These are phyloP conservation scores for Clavaria fumosa DNA, from an alignment of 768 basidiomycete species.

Conservation along the genomic window DNA sequence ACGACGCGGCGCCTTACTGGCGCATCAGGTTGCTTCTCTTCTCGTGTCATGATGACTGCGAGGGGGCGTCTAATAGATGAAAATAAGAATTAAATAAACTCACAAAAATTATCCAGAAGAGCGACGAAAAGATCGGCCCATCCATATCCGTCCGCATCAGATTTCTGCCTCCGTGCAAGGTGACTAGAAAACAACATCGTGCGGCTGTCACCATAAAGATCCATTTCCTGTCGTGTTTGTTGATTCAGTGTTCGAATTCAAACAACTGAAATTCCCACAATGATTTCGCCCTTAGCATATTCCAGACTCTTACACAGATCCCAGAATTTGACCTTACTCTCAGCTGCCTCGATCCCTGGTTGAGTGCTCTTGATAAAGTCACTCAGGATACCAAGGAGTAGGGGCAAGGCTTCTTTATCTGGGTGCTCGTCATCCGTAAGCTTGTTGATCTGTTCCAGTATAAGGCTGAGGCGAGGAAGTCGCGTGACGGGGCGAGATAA, in stretches of 20 bases:
- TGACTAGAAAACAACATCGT: conserved; percentile 54
- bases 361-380: conserved; percentile 74
- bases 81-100: conserved; percentile 13
- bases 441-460: conserved; percentile 57
- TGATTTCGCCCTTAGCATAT: conserved; percentile 67
- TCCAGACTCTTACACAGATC: conserved; percentile 59
- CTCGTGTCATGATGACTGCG: conserved; percentile 50
- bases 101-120: conserved; percentile 66
- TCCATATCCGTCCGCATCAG: conserved; percentile 49
- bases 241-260: neutral
- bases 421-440: conserved; percentile 57
- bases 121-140: conserved; percentile 59
- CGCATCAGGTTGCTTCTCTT: conserved; percentile 38
- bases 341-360: conserved; percentile 84
- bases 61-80: conserved; percentile 1
- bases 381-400: conserved; percentile 50
- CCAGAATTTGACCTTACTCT: conserved; percentile 82
- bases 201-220: conserved; percentile 60
- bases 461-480: conserved; percentile 64
- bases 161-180: conserved; percentile 41
- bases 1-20: conserved; percentile 36
- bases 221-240: conserved; percentile 50
- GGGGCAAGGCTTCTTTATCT: conserved; percentile 62
- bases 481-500: conserved; percentile 79
- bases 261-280: conserved; percentile 37